Evolutionary conservation across 2,329 filamentous ascomycete genomes (phyloP), one percentile per base, ranked within the genome.

Genomic region (Sordariomycetes sp.): DNA sequence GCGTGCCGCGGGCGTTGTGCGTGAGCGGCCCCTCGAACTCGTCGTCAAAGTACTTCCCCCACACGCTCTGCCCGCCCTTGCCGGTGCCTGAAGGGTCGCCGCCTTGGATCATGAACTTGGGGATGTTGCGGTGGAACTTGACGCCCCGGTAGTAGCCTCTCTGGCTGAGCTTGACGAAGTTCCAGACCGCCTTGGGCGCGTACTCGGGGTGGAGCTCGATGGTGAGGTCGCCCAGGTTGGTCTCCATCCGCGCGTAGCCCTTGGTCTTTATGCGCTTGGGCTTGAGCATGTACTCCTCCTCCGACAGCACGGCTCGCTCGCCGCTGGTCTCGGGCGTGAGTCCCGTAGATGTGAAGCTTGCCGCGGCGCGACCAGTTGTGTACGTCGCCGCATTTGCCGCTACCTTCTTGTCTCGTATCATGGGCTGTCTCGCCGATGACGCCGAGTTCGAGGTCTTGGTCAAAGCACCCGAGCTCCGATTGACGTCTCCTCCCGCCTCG

Each of bases 21-120:
- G 80, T 82, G 26, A 87, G 59, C 0, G 90, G 86, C 0, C 88
- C 87, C 12, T 95, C 87, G 42, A 96, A 82, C 54, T 98, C 92
- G 55, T 98, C 92, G 34, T 82, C 71, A 50, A 98, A 98, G 40
- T 87, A 85, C 59, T 93, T 94, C 38, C 85, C 85, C 92, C 92
- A 98, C 39, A 94, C 79, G 49, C 84, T 93, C 32, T 78, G 66
- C 1, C 92, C 92, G n/a, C 92, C 92, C 40, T 86, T 75, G 2
- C 92, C 92, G 0, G 87, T 94, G 2, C 90, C 90, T 0, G 86
- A 86, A 0, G 92, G 92, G 53, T 98, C 92, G 24, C 92, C 92
- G 28, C 90, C 90, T 56, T 98, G 92, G 25, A 98, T 85, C 92
- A 98, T 98, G 55, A 98, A 98, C 47, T 84, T 86, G 38, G 80